phyloP scores from a whole-genome alignment of 495 filamentous ascomycete species.

The Glonium stellatum region DNA sequence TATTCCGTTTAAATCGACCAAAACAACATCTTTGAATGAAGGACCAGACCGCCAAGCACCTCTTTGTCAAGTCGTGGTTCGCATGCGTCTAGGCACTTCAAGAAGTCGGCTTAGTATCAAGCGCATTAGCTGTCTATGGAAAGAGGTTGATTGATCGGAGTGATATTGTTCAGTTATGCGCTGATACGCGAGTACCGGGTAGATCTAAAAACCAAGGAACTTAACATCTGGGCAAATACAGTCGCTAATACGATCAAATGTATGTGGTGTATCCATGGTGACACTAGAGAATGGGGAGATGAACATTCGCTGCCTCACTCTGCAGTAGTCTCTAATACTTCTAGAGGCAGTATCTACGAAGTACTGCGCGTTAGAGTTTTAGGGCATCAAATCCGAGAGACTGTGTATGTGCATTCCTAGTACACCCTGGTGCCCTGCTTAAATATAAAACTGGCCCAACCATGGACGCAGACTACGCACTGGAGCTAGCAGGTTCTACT shows the following conservation, averaged over 20 bases:
- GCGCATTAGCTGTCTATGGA: background rate
- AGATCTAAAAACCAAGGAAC: no score
- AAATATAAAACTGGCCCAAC: no score
- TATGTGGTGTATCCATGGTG: no score
- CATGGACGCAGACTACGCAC: no score
- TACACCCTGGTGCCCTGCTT: background rate
- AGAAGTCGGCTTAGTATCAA: background rate
- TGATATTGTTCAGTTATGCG: no score
- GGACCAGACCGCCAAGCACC: background rate
- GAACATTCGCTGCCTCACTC: no score
- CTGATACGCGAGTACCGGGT: no score
- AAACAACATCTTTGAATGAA: background rate
- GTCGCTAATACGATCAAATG: no score
- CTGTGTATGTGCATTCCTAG: constrained; percentile 4
- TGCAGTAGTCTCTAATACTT: no score
- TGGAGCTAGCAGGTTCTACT: no score
- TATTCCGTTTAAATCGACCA: constrained; percentile 16
- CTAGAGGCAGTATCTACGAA: background rate
- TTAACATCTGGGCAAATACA: no score
- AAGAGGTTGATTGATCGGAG: background rate
- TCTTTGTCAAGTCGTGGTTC: background rate
- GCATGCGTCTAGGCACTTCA: background rate
- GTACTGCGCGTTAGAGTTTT: background rate
- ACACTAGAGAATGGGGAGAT: no score
- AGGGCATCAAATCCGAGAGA: background rate